These are phyloP conservation scores for Calonectria crousiana DNA, from an alignment of 2,329 filamentous ascomycete species.

Conservation along the genomic window DNA sequence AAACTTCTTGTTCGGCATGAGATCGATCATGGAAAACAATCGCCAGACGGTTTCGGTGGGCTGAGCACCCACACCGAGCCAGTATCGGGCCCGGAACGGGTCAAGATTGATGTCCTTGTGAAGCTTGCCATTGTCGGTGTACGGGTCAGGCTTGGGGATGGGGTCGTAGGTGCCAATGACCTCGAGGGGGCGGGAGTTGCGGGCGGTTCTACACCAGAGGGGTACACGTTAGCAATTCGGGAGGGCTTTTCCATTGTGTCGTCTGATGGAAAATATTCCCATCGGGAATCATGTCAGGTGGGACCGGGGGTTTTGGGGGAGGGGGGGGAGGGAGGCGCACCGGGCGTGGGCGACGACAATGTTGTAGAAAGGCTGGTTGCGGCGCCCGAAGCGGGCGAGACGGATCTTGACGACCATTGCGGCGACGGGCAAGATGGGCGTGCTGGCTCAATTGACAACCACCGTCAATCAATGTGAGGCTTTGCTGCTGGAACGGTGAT, in stretches of 20 bases:
- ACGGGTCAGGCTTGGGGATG: slow-evolving; percentile 71
- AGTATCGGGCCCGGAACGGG: slow-evolving; percentile 85
- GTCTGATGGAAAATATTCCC: neutral
- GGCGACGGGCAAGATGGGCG: slow-evolving; percentile 22
- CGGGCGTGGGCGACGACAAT: slow-evolving; percentile 95
- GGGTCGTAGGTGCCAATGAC: slow-evolving; percentile 87
- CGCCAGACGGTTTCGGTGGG: slow-evolving; percentile 92
- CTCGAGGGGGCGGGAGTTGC: slow-evolving; percentile 90
- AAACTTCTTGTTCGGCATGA: slow-evolving; percentile 54
- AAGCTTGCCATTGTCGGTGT: slow-evolving; percentile 73
- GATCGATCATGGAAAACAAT: slow-evolving; percentile 80
- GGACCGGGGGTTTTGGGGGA: neutral
- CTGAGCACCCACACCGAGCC: slow-evolving; percentile 96
- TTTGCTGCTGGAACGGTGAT: slow-evolving; percentile 28
- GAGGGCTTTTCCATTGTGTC: neutral
- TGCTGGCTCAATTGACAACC: slow-evolving; percentile 28
- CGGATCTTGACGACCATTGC: slow-evolving; percentile 93
- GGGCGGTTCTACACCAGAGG: slow-evolving; percentile 75
- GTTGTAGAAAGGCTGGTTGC: slow-evolving; percentile 94
- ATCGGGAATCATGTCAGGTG: neutral
- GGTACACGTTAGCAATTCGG: slow-evolving; percentile 1
- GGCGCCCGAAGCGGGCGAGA: slow-evolving; percentile 91
- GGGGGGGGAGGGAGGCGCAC: slow-evolving; percentile 60
- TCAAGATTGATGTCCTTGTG: slow-evolving; percentile 96
- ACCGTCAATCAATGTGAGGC: slow-evolving; percentile 19